Percentiles rank a stretch among this genome's conserved stretches.
phyloP scores from a whole-genome alignment of 2,329 filamentous ascomycete species.

The Claviceps sp. region DNA sequence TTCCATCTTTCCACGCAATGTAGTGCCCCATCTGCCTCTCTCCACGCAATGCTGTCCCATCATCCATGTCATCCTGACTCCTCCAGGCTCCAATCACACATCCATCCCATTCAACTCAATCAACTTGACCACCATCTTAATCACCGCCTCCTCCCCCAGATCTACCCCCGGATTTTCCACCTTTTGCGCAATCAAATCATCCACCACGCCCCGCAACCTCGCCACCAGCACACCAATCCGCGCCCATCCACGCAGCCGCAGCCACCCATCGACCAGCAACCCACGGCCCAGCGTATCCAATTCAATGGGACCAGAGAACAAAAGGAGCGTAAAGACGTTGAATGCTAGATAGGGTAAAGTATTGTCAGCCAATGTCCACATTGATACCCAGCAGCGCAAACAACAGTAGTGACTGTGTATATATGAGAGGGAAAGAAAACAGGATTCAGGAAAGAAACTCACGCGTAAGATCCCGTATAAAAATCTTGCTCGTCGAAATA shows the following conservation, averaged over 20 bases:
- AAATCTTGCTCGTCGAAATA: slow-evolving; percentile 85
- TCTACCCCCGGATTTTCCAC: slow-evolving; percentile 60
- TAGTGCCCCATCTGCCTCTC: no score
- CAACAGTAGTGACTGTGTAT: no score
- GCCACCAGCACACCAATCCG: slow-evolving; percentile 83
- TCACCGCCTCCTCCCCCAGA: slow-evolving; percentile 49
- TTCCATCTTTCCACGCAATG: no score
- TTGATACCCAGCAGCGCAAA: no score
- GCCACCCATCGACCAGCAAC: slow-evolving; percentile 83
- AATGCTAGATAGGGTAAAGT: slow-evolving; percentile 42
- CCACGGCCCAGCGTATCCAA: slow-evolving; percentile 82
- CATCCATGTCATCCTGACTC: background rate
- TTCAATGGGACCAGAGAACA: slow-evolving; percentile 75
- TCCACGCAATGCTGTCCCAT: background rate
- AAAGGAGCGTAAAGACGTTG: slow-evolving; percentile 74
- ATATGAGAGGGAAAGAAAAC: background rate
- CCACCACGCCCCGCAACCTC: slow-evolving; percentile 71
- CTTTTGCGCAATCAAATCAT: slow-evolving; percentile 67
- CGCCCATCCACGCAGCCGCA: slow-evolving; percentile 78
- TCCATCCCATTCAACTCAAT: slow-evolving; percentile 86
- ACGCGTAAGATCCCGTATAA: slow-evolving; percentile 83
- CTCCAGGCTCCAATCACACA: slow-evolving; percentile 25
- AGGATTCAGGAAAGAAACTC: slow-evolving; percentile 32
- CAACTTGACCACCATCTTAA: slow-evolving; percentile 63
- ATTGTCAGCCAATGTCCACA: no score